A percentile compares a stretch with the other conserved stretches of the same genome.
phyloP scores from a whole-genome alignment of 306 rosid species.

The Quercus dentata region DNA sequence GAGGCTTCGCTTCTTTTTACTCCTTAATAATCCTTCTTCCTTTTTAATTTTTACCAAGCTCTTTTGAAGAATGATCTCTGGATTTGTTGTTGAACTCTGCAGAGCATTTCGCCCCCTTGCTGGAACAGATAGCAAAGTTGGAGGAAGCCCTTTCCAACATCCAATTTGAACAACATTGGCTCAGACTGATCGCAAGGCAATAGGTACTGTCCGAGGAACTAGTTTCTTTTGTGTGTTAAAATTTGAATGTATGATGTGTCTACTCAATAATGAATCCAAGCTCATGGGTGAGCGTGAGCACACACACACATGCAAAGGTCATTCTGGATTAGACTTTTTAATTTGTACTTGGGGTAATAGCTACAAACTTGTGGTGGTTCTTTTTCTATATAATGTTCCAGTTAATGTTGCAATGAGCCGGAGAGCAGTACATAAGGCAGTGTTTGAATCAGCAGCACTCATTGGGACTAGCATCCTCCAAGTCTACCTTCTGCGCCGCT shows the following conservation, averaged over 20 bases:
- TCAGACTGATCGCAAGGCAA: slow-evolving; percentile 88
- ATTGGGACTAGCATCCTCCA: slow-evolving; percentile 77
- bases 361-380: no score
- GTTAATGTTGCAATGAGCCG: slow-evolving; percentile 87
- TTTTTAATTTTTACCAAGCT: neutral
- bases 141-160: slow-evolving; percentile 93
- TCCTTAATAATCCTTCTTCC: neutral
- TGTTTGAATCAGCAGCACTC: slow-evolving; percentile 72
- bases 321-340: no score
- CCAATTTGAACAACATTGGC: slow-evolving; percentile 98
- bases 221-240: neutral
- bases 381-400: slow-evolving; percentile 28
- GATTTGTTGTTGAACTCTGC: slow-evolving; percentile 30
- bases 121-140: slow-evolving; percentile 80
- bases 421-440: slow-evolving; percentile 77
- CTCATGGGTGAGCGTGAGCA: no score
- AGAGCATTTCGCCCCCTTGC: slow-evolving; percentile 89
- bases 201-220: slow-evolving; percentile 47
- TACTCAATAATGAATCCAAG: neutral
- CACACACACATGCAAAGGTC: no score
- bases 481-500: slow-evolving; percentile 65
- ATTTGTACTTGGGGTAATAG: no score
- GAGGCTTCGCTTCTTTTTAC: slow-evolving; percentile 12
- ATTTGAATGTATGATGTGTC: neutral
- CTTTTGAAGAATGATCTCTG: neutral